A percentile compares a stretch with the other conserved stretches of the same genome.
Conservation (phyloP, 768 basidiomycete species). For the Tylopilus sp. region DNA sequence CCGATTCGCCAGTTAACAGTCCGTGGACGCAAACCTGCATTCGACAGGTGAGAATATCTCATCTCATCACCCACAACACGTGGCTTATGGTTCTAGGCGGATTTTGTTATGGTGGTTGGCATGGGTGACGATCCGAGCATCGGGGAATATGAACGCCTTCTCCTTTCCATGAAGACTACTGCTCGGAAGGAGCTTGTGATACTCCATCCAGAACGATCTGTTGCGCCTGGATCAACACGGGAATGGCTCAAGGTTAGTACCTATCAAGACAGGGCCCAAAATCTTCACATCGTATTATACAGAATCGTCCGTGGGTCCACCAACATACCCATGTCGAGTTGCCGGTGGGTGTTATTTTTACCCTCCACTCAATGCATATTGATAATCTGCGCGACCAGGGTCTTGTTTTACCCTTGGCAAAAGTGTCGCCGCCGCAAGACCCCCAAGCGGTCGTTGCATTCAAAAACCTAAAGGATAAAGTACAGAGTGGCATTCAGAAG, state of each 20-base stretch:
- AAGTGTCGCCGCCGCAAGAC: slow-evolving; percentile 64
- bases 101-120: slow-evolving; percentile 91
- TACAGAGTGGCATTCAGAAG: slow-evolving; percentile 84
- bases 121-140: slow-evolving; percentile 89
- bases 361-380: background rate
- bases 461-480: slow-evolving; percentile 89
- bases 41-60: slow-evolving; percentile 59
- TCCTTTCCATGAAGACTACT: slow-evolving; percentile 95
- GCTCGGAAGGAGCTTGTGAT: slow-evolving; percentile 97
- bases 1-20: slow-evolving; percentile 90
- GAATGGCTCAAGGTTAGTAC: slow-evolving; percentile 85
- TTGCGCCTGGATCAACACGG: slow-evolving; percentile 86
- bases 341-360: slow-evolving; percentile 47
- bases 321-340: slow-evolving; percentile 95
- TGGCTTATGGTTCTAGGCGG: slow-evolving; percentile 51
- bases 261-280: background rate
- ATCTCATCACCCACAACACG: background rate
- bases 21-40: slow-evolving; percentile 99
- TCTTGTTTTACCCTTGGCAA: slow-evolving; percentile 60
- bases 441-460: slow-evolving; percentile 86
- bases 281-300: background rate
- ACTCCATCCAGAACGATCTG: slow-evolving; percentile 87
- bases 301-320: slow-evolving; percentile 96
- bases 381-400: slow-evolving; percentile 46
- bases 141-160: slow-evolving; percentile 91